Evolutionary conservation across 352 stramenopile genomes (phyloP).

Genomic region (Phytophthora crassamura): DNA sequence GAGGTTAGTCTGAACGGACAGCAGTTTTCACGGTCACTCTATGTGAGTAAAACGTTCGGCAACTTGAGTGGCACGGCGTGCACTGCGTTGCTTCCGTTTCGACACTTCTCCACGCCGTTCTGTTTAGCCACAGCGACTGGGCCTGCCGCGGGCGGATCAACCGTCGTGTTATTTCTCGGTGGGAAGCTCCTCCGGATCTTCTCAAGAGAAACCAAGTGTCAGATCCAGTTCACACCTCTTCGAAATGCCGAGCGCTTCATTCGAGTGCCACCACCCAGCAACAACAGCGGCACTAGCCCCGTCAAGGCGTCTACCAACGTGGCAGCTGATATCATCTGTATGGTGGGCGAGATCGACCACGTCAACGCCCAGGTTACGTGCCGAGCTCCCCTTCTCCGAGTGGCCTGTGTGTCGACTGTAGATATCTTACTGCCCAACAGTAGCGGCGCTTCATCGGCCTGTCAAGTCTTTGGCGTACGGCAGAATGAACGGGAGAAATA

Average conservation of each 20-base stretch:
- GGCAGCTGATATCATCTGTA: slow-evolving; percentile 41
- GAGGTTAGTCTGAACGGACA: slow-evolving; percentile 76
- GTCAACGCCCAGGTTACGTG: slow-evolving; percentile 50
- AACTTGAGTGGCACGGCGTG: slow-evolving; percentile 72
- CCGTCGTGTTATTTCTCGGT: slow-evolving; percentile 61
- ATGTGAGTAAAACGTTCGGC: slow-evolving; percentile 61
- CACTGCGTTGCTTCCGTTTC: slow-evolving; percentile 65
- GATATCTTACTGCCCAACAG: slow-evolving; percentile 54
- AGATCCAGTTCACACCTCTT: slow-evolving; percentile 64
- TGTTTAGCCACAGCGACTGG: slow-evolving; percentile 69
- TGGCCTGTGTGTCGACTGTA: slow-evolving; percentile 45
- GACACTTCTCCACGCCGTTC: slow-evolving; percentile 65
- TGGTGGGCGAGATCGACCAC: slow-evolving; percentile 65
- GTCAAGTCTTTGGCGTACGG: slow-evolving; percentile 30
- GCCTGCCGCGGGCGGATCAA: slow-evolving; percentile 64
- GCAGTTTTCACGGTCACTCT: slow-evolving; percentile 65
- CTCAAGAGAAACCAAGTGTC: slow-evolving; percentile 55
- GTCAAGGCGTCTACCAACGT: slow-evolving; percentile 27
- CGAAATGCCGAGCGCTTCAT: slow-evolving; percentile 12
- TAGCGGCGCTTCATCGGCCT: slow-evolving; percentile 20
- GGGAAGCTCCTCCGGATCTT: slow-evolving; percentile 61
- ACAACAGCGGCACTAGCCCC: slow-evolving; percentile 4
- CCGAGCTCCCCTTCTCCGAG: slow-evolving; percentile 58
- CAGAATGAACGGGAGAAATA: slow-evolving; percentile 65
- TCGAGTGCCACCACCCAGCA: not conserved